Evolutionary conservation across 352 stramenopile genomes (phyloP), one percentile per base, ranked within the genome.

Genomic region (Peronospora farinosa): DNA sequence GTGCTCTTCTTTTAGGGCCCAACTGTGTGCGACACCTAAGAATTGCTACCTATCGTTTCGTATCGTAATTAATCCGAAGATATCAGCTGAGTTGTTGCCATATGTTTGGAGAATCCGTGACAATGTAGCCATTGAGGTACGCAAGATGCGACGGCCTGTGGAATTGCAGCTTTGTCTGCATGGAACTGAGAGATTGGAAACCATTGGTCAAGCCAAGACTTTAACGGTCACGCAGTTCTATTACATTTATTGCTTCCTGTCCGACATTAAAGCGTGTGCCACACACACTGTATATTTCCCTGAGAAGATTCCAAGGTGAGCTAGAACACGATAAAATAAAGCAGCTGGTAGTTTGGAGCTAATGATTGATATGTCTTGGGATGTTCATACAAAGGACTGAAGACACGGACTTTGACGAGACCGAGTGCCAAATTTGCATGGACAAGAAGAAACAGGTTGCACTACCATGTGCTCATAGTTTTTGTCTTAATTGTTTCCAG

Each of bases 391-490:
- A 32, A 30, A 66, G 60, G 32, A 42, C 42, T 35, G 57, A 48
- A 7, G 57, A 77, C n/a, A 38, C 50, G 15, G 63, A 78, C 21
- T 86, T 84, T 70, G 78, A 90, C 42, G 79, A 90, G 39, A 80
- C 70, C 11, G 79, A 90, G 61, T 90, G 79, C 38, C 75, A 88
- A 51, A 90, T 90, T 37, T 90, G 79, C 59, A 90, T 90, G 79
- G 79, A 90, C 63, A 85, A 85, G 61, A 64, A 85, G 52, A 90
- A 88, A 61, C 74, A 90, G 57, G 73, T 90, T 10, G 77, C 71
- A 12, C 40, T 90, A 51, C 74, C 77, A 0, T 90, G 79, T 57
- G 65, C 72, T 1, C 79, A 90, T 54, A 90, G 79, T 52, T 90
- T 90, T 55, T 90, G 79, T 44, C 59, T 88, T 8, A 68, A 66